Conservation (phyloP, 148 eudicot genomes). For the Rhododendron molle region DNA sequence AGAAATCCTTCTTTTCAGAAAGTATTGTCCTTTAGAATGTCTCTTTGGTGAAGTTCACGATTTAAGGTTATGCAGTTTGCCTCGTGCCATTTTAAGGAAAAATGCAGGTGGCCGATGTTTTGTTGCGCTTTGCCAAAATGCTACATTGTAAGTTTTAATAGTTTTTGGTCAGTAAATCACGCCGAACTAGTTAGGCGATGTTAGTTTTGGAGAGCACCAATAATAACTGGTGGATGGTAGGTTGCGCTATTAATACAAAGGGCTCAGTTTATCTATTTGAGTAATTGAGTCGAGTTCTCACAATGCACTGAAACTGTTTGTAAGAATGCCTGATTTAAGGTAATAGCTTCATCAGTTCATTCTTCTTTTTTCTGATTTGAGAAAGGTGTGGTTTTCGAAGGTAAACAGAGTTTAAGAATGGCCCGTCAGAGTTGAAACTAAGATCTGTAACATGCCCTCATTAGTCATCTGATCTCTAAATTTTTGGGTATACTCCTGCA, state of each 20-base stretch:
- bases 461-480: not conserved
- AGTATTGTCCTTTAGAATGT: not conserved
- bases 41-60: not conserved
- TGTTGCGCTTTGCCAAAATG: not conserved
- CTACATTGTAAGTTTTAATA: not conserved
- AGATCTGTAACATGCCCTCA: not conserved
- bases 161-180: not conserved
- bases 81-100: not conserved
- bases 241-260: not conserved
- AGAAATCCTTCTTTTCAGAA: not conserved
- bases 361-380: not conserved
- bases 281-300: not conserved
- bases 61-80: not conserved
- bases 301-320: not conserved
- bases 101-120: not conserved
- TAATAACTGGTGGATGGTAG: not conserved
- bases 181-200: not conserved
- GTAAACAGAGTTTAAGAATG: not conserved
- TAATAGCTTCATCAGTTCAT: not conserved
- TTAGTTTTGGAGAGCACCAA: not conserved
- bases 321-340: not conserved
- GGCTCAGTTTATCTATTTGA: not conserved
- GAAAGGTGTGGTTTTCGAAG: not conserved
- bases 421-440: not conserved
- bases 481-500: not conserved